A percentile compares a stretch with the other conserved stretches of the same genome.
Evolutionary conservation across 139 green algal species (phyloP).

Genomic region (Asterochloris erici): DNA sequence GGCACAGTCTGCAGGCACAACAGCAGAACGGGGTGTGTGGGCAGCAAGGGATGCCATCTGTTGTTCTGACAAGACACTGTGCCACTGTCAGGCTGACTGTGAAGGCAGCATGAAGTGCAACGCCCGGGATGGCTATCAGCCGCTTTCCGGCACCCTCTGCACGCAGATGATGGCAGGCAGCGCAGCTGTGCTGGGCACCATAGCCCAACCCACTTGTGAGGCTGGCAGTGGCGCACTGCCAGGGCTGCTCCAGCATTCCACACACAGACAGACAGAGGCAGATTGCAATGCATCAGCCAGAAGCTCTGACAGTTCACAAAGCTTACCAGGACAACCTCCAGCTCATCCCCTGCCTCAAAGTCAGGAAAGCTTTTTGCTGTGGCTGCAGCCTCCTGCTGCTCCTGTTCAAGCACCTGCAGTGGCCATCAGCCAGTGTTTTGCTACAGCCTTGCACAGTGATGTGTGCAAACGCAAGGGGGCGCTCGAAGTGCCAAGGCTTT

Average conservation of each 20-base stretch:
- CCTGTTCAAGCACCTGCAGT: constrained; percentile 38
- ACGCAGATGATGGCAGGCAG: no score
- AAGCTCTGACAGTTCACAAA: background rate
- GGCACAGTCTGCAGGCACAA: constrained; percentile 38
- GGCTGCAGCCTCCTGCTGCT: constrained; percentile 20
- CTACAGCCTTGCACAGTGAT: background rate
- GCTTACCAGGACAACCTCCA: constrained; percentile 43
- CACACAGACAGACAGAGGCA: background rate
- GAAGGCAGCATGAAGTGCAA: no score
- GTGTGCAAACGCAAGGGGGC: no score
- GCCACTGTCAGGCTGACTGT: background rate
- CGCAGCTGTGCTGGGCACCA: no score
- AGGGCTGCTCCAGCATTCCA: no score
- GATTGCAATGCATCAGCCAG: background rate
- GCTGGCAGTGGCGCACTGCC: no score
- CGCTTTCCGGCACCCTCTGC: no score
- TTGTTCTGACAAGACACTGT: background rate
- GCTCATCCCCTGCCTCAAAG: constrained; percentile 42
- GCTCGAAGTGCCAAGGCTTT: background rate
- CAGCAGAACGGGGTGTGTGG: background rate
- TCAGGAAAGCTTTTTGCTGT: constrained; percentile 24
- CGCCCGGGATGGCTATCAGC: no score
- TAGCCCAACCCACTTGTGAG: no score
- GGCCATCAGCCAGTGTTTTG: background rate
- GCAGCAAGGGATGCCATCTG: background rate